Base-by-base conservation (phyloP, 2,329 filamentous ascomycete genomes). In the Cladosporium sphaerospermum region DNA sequence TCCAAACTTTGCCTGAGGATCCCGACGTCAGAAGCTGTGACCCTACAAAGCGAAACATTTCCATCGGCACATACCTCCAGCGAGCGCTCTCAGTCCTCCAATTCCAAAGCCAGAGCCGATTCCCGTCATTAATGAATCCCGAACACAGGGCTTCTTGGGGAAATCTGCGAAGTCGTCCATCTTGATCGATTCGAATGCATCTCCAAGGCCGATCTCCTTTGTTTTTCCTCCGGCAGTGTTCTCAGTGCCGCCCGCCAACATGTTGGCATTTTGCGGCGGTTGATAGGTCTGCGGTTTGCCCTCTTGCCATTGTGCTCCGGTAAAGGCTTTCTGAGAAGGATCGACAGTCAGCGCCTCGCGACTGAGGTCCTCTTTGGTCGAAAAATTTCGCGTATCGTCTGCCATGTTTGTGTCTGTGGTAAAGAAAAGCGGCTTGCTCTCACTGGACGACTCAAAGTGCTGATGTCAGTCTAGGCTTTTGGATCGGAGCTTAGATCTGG, bases 61-160 rank as follows among this genome's bases (percentile, higher is more conserved):
- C 7, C 7, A 28, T 7, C 4, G 7, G 23, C 6, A 66, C 76
- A 61, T 75, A 95, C 90, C 86, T 73, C 86, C 83, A 60, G 89
- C 72, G 18, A 96, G 76, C 62, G 84, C 86, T 58, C 86, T 81
- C 52, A 91, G 64, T 54, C 84, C 85, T 52, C 91, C 92, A 32
- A 89, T 71, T 3, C 80, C 86, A 57, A 89, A 87, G 3, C 89
- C 93, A 2, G 82, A 79, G 1, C 82, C 86, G 62, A 99, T 95
- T 19, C 90, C 93, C 1, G 87, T 83, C 61, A 97, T 74, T 50
- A 96, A 76, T 2, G 88, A 85, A 66, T 95, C 86, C 56, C 91
- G 79, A 16, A 89, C 86, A 69, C 93, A 97, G 0, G 92, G 92
- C 54, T 83, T 80, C 69, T 86, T 85, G 68, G 91, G 85, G 50